Evolutionary conservation across 805 yeast genomes (phyloP).

Genomic region (Schwanniomyces pseudopolymorphus): DNA sequence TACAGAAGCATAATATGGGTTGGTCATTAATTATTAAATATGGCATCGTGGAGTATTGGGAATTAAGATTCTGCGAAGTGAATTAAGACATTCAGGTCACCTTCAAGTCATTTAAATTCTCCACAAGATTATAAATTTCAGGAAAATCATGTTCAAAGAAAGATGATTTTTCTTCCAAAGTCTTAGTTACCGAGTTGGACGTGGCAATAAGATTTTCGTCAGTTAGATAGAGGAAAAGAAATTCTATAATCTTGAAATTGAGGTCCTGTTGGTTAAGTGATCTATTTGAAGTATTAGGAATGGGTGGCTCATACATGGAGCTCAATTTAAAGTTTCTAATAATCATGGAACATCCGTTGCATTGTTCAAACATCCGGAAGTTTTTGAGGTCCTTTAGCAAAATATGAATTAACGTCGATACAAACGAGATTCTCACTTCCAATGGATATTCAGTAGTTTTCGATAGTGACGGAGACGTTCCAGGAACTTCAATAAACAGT

Average conservation of each 20-base stretch:
- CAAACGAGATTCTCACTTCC: slow-evolving; percentile 29
- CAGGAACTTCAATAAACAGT: slow-evolving; percentile 17
- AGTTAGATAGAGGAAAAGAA: slow-evolving; percentile 63
- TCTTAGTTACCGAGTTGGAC: slow-evolving; percentile 5
- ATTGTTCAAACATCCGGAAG: slow-evolving; percentile 56
- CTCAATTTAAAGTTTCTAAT: slow-evolving; percentile 40
- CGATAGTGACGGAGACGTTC: background rate
- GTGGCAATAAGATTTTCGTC: slow-evolving; percentile 45
- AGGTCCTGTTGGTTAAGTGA: slow-evolving; percentile 43
- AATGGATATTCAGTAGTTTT: slow-evolving; percentile 6
- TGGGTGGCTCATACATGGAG: slow-evolving; percentile 6
- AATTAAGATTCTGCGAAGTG: background rate
- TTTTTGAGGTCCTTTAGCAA: slow-evolving; percentile 57
- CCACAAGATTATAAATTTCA: slow-evolving; percentile 38
- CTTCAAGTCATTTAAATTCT: slow-evolving; percentile 34
- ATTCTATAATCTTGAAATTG: slow-evolving; percentile 65
- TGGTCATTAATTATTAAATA: too few relatives aligned
- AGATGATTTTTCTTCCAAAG: slow-evolving; percentile 31
- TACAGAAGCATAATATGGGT: too few relatives aligned
- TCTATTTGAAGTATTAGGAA: slow-evolving; percentile 1
- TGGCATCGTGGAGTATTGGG: too few relatives aligned
- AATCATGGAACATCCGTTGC: slow-evolving; percentile 54
- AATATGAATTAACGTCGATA: slow-evolving; percentile 58
- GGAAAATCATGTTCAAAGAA: slow-evolving; percentile 38
- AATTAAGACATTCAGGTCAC: background rate